Conservation (phyloP, 345 rosid genomes). For the Arabis alpina region DNA sequence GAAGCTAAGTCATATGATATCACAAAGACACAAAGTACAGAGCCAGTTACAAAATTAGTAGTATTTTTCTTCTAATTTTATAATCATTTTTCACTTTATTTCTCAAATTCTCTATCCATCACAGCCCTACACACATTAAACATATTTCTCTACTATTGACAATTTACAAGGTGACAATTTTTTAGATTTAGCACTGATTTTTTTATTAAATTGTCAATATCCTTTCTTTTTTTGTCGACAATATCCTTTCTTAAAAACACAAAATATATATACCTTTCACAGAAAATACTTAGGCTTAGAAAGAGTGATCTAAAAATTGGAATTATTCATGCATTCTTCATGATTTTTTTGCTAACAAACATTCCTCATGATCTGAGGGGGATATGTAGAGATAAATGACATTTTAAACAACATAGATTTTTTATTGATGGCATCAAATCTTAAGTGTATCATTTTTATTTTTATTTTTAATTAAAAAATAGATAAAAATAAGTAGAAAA, state of each 20-base stretch:
- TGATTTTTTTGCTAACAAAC: neutral
- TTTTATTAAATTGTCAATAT: neutral
- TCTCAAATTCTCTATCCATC: neutral
- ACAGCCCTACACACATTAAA: neutral
- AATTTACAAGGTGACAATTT: too few relatives aligned
- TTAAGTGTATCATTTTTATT: conserved; percentile 5
- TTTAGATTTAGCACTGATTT: neutral
- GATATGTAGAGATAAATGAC: conserved; percentile 1
- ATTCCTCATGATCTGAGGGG: conserved; percentile 1
- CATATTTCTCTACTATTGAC: neutral
- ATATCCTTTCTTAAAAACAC: neutral
- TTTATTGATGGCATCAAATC: conserved; percentile 24
- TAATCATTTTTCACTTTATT: neutral
- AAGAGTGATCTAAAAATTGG: neutral
- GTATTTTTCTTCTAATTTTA: neutral
- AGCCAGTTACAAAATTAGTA: neutral
- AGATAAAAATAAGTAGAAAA: neutral
- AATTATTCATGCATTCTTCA: conserved; percentile 11
- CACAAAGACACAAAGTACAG: conserved; percentile 9
- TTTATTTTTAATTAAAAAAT: neutral
- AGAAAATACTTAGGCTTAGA: neutral
- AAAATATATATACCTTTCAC: neutral
- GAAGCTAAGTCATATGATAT: conserved; percentile 4
- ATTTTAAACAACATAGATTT: neutral
- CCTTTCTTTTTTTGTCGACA: neutral